phyloP scores from a whole-genome alignment of 805 yeast genomes.

The Yarrowia alimentaria region DNA sequence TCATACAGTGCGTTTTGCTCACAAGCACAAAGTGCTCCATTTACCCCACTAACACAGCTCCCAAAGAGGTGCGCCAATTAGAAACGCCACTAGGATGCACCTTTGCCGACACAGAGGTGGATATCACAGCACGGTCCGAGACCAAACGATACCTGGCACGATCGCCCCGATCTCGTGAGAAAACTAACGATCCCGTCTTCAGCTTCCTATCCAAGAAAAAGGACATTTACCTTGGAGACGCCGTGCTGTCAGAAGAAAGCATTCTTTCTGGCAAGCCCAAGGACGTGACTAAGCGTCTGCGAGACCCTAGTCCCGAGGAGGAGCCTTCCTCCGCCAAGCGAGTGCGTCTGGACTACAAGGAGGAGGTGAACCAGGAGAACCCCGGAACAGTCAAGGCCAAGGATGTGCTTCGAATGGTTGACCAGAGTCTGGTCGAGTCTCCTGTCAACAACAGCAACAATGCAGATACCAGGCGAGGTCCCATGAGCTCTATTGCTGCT shows the following conservation, averaged over 20 bases:
- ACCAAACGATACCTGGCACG: slow-evolving; percentile 28
- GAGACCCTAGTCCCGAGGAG: slow-evolving; percentile 28
- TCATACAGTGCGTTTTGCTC: too few species aligned
- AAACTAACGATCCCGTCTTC: slow-evolving; percentile 18
- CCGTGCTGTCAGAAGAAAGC: slow-evolving; percentile 29
- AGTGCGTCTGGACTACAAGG: slow-evolving; percentile 31
- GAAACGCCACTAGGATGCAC: slow-evolving; percentile 35
- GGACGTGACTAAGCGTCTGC: slow-evolving; percentile 31
- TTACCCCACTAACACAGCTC: slow-evolving; percentile 30
- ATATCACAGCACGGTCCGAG: slow-evolving; percentile 27
- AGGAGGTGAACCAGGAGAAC: slow-evolving; percentile 33
- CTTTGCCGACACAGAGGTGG: slow-evolving; percentile 37
- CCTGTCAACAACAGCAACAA: too few species aligned
- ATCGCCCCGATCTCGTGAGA: slow-evolving; percentile 26
- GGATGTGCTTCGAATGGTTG: slow-evolving; percentile 41
- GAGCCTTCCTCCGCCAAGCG: slow-evolving; percentile 31
- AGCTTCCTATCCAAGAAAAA: not conserved
- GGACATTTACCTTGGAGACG: slow-evolving; percentile 27
- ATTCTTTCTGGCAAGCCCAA: slow-evolving; percentile 22
- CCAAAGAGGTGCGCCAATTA: slow-evolving; percentile 32
- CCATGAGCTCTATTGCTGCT: not conserved
- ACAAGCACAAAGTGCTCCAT: too few species aligned
- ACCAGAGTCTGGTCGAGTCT: slow-evolving; percentile 40
- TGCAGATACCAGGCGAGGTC: too few species aligned
- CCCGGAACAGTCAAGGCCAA: slow-evolving; percentile 37